Evolutionary conservation across 2,329 filamentous ascomycete species (phyloP), one percentile per base, ranked within the genome.

Genomic region (Cytospora paraplurivora): DNA sequence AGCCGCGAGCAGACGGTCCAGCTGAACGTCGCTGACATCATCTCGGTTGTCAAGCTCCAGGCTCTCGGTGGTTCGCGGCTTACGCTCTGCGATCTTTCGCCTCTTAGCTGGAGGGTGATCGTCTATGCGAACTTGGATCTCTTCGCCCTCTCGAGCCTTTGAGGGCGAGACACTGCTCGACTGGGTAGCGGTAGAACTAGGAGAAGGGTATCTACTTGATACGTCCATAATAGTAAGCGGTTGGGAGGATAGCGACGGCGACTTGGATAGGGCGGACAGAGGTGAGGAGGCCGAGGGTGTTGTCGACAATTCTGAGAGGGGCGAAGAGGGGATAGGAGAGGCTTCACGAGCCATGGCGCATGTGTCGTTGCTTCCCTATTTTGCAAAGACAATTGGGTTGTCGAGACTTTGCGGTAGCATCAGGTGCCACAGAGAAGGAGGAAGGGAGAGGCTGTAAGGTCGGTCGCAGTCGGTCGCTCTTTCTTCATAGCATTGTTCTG

Each of bases 41-140:
- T 79, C 81, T 56, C 76, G 74, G 21, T 73, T 75, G 50, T 81
- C 79, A 21, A 98, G 79, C 75, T 97, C 88, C 47, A 99, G 82
- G 72, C 91, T 86, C 70, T 91, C 86, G n/a, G 93, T 96, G 21
- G 85, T 92, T 70, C 92, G 89, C 71, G 90, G 79, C 68, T 82
- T 83, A 62, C 71, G 71, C 66, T 85, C 81, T 64, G 81, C 79
- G 62, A 89, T 83, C 73, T 87, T 88, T 71, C 90, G 87, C 76
- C 90, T 90, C 81, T 96, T 97, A 61, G 87, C 80, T 37, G 91
- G 90, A 44, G 88, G 87, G 1, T 38, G 51, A 58, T 85, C 87
- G 71, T 91, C 87, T 32, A 73, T 75, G 52, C 78, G 76, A 41
- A 78, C 75, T 21, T 71, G 71, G 56, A 78, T 78, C 66, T 76